phyloP scores from a whole-genome alignment of 1,284 basidiomycete species.

The Volvariella surrecta region DNA sequence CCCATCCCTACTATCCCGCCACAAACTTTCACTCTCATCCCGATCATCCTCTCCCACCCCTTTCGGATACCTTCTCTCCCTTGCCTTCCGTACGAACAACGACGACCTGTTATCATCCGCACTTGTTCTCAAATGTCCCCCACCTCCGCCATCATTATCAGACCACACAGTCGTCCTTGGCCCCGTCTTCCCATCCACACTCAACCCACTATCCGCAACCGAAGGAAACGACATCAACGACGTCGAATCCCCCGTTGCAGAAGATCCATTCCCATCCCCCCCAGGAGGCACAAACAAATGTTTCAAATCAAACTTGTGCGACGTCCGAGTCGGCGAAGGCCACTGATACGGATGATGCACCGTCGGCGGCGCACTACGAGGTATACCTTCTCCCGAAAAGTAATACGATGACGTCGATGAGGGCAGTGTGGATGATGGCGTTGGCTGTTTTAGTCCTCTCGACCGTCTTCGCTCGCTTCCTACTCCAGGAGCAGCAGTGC shows the following conservation, averaged over 20 bases:
- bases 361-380: slow-evolving; percentile 35
- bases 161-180: not conserved
- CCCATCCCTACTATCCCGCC: slow-evolving; percentile 13
- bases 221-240: slow-evolving; percentile 38
- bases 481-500: not conserved
- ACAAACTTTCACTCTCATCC: slow-evolving; percentile 31
- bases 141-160: slow-evolving; percentile 6
- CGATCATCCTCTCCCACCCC: slow-evolving; percentile 27
- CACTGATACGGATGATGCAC: slow-evolving; percentile 17
- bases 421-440: slow-evolving; percentile 19
- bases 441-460: not conserved
- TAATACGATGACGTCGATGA: slow-evolving; percentile 18
- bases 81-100: not conserved
- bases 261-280: not conserved
- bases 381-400: no score
- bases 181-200: slow-evolving; percentile 9
- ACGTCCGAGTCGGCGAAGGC: not conserved
- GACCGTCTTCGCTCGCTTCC: no score
- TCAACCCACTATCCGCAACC: slow-evolving; percentile 37
- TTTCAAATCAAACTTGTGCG: not conserved
- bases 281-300: not conserved
- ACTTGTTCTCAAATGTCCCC: slow-evolving; percentile 18
- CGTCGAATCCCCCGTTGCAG: slow-evolving; percentile 11
- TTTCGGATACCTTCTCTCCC: slow-evolving; percentile 26
- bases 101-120: slow-evolving; percentile 10